Base-by-base conservation (phyloP, 108 stramenopile species). In the Skeletonema costatum region DNA sequence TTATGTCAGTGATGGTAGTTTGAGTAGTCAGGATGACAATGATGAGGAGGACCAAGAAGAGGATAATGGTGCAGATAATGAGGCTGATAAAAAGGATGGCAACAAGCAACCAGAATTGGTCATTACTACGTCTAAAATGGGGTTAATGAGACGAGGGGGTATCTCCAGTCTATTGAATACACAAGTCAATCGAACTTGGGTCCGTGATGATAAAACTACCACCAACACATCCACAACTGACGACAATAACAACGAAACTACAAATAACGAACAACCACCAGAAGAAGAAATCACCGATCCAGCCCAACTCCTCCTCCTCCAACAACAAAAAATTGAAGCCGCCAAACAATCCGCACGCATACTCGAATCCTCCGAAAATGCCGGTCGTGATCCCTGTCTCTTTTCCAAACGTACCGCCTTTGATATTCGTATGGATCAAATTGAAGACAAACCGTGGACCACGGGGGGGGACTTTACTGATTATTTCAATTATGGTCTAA, bases 341-440 rank as follows among this genome's bases (percentile, higher is more conserved):
- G 92, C 90, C 33, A 93, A 88, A 73, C 71, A 79, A 46, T 53
- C 72, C 46, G 91, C 90, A 14, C 86, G 96, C 2, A 74, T 82
- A 39, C 16, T 87, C 30, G 93, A 94, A 75, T 88, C 87, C 30
- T 91, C 91, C 76, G 96, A 96, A 81, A 96, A 96, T 69, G 93
- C 96, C 36, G 96, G 96, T 5, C 87, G 96, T 11, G 96, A 96
- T 78, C 91, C 96, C 0, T 89, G 90, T 60, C 82, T 96, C 13
- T 96, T 96, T 71, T 88, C 87, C 30, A 96, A 96, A 72, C 85
- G 96, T 10, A 96, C 96, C 3, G 91, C 92, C 17, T 96, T 96
- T 75, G 96, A 96, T 71, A 96, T 96, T 75, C 89, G 91, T 10
- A 92, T 96, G 83, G 92, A 94, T 83, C 95, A 96, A 73, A 92